Conservation (phyloP, 768 basidiomycete species). For the Myochromella boudieri region DNA sequence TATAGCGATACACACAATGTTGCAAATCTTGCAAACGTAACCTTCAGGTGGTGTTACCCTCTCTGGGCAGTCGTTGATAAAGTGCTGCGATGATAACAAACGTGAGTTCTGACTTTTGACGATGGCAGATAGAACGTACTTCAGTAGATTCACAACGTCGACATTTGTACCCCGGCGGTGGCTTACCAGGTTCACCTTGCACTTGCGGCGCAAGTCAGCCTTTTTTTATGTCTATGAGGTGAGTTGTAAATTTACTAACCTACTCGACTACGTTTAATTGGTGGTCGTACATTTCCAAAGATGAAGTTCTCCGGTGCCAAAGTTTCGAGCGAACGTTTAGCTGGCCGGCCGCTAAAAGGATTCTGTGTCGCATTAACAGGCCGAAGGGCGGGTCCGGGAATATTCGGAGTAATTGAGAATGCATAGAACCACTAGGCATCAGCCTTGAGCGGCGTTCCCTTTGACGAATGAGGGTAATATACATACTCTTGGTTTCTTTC, state of each 20-base stretch:
- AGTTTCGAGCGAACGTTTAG: constrained; percentile 58
- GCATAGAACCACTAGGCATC: constrained; percentile 92
- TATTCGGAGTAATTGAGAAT: constrained; percentile 73
- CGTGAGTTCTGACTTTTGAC: constrained; percentile 3
- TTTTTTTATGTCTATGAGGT: neutral
- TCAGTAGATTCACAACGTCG: constrained; percentile 74
- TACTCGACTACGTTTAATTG: constrained; percentile 55
- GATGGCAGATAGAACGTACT: constrained; percentile 37
- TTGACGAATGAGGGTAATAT: neutral
- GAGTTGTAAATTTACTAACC: constrained; percentile 35
- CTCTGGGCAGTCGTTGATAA: constrained; percentile 74
- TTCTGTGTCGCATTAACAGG: constrained; percentile 72
- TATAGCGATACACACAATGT: constrained; percentile 44
- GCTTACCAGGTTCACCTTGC: constrained; percentile 50
- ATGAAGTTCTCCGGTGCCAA: constrained; percentile 62
- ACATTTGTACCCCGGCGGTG: constrained; percentile 75
- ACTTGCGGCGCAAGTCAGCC: constrained; percentile 14
- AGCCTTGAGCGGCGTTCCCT: constrained; percentile 3
- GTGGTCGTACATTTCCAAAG: constrained; percentile 61
- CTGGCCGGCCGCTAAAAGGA: constrained; percentile 55
- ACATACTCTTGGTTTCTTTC: constrained; percentile 85
- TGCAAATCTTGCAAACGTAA: constrained; percentile 87
- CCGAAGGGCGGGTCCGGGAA: constrained; percentile 33
- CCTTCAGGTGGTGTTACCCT: constrained; percentile 75
- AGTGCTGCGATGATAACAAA: constrained; percentile 50